These are phyloP conservation scores for Tripterygium wilfordii DNA, from an alignment of 177 flowering plant genomes.

Conservation along the genomic window DNA sequence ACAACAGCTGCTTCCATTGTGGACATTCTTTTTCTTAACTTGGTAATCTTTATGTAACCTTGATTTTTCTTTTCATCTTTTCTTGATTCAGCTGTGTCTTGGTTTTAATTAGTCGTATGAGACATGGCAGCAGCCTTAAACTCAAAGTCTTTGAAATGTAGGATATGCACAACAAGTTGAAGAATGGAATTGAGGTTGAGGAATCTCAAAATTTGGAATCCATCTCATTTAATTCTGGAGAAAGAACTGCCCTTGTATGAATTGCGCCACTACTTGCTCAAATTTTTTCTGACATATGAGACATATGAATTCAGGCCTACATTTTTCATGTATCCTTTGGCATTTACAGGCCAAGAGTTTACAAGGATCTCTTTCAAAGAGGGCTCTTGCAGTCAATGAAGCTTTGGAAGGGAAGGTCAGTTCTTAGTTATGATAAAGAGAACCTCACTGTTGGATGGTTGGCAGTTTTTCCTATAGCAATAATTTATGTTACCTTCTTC, in stretches of 20 bases:
- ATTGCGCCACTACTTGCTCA: conserved; percentile 1
- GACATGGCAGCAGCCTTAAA: neutral
- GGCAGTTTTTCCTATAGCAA: too few relatives aligned
- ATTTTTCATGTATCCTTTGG: neutral
- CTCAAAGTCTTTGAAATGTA: conserved; percentile 16
- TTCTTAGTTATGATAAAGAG: neutral
- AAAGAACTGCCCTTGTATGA: conserved; percentile 70
- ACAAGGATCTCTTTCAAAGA: conserved; percentile 61
- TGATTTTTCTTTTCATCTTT: neutral
- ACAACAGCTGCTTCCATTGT: conserved; percentile 62
- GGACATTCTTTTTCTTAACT: conserved; percentile 55
- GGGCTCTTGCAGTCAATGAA: conserved; percentile 60
- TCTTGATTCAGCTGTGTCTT: neutral
- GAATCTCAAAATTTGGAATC: conserved; percentile 49
- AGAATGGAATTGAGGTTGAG: conserved; percentile 74
- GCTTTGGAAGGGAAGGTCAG: conserved; percentile 93
- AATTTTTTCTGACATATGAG: neutral
- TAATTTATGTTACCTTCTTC: too few relatives aligned
- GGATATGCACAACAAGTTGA: conserved; percentile 78
- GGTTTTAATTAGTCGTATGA: neutral
- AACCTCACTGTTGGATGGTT: neutral
- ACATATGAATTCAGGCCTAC: too few relatives aligned
- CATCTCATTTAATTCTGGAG: conserved; percentile 46
- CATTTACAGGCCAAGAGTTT: conserved; percentile 67
- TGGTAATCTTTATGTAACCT: conserved; percentile 44